phyloP scores from a whole-genome alignment of 192 early-diverging fungal genomes.

The Lobosporangium transversale region DNA sequence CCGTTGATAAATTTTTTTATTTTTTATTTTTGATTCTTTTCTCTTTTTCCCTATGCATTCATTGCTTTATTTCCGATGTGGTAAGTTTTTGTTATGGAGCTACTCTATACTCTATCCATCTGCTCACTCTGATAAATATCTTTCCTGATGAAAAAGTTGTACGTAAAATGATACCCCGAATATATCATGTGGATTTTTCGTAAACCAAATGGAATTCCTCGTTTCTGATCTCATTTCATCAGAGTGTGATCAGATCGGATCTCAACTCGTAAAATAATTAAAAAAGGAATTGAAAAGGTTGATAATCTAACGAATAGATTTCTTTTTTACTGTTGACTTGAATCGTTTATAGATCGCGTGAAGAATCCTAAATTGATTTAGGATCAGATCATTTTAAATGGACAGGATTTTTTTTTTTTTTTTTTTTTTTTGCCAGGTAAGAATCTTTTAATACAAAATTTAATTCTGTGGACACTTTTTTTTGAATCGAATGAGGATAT shows the following conservation, averaged over 20 bases:
- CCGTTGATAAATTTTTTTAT: neutral
- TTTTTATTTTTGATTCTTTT: neutral
- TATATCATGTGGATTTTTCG: constrained; percentile 52
- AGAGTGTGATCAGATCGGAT: neutral
- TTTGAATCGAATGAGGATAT: constrained; percentile 56
- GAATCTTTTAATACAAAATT: too few relatives aligned
- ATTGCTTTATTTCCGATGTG: constrained; percentile 3
- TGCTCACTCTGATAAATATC: constrained; percentile 4
- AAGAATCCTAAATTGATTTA: too few relatives aligned
- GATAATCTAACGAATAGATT: too few relatives aligned
- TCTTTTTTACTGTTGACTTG: too few relatives aligned
- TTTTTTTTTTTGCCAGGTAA: too few relatives aligned
- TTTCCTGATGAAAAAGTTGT: constrained; percentile 55
- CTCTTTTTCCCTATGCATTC: neutral
- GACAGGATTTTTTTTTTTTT: too few relatives aligned
- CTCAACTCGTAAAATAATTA: neutral
- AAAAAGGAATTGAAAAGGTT: too few relatives aligned
- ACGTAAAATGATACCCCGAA: constrained; percentile 58
- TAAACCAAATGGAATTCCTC: constrained; percentile 58
- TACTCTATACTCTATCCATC: neutral
- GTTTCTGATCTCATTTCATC: constrained; percentile 46
- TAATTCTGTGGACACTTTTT: too few relatives aligned
- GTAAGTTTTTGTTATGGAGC: constrained; percentile 24
- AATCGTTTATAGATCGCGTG: too few relatives aligned
- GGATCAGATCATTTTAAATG: too few relatives aligned